A percentile compares a stretch with the other conserved stretches of the same genome.
Conservation (phyloP, 2,329 filamentous ascomycete genomes). For the Sporothrix sp. region DNA sequence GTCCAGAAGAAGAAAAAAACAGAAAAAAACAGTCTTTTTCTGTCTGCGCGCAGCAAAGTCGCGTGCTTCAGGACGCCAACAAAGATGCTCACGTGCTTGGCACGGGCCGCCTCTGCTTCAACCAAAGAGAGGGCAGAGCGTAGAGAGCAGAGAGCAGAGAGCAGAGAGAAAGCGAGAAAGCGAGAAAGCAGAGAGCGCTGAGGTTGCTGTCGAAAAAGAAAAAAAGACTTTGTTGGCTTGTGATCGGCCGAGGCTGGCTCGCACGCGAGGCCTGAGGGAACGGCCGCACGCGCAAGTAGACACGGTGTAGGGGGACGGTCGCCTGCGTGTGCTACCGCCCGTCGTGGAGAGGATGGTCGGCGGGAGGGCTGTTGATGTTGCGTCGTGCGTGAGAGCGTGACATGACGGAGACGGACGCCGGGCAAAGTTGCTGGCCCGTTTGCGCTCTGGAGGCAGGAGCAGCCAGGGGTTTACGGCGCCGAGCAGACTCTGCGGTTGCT, state of each 20-base stretch:
- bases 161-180: too few species aligned
- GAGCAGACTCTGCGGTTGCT: conserved; percentile 9
- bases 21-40: too few species aligned
- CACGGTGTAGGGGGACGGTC: not conserved
- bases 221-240: conserved; percentile 9
- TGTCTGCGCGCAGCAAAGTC: not conserved
- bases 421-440: not conserved
- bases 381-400: conserved; percentile 10
- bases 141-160: too few species aligned
- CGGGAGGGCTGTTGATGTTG: not conserved
- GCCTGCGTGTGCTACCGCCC: not conserved
- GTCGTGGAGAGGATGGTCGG: not conserved
- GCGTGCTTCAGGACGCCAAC: conserved; percentile 1
- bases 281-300: not conserved
- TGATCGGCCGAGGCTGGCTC: not conserved
- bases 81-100: too few species aligned
- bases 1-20: too few species aligned
- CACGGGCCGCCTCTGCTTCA: not conserved
- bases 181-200: too few species aligned
- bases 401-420: conserved; percentile 9
- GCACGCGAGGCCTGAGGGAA: not conserved
- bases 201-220: not conserved
- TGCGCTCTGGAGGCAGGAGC: not conserved
- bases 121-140: too few species aligned
- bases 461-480: not conserved